Evolutionary conservation across 805 yeast species (phyloP).

Genomic region (Teunomyces funiuensis): DNA sequence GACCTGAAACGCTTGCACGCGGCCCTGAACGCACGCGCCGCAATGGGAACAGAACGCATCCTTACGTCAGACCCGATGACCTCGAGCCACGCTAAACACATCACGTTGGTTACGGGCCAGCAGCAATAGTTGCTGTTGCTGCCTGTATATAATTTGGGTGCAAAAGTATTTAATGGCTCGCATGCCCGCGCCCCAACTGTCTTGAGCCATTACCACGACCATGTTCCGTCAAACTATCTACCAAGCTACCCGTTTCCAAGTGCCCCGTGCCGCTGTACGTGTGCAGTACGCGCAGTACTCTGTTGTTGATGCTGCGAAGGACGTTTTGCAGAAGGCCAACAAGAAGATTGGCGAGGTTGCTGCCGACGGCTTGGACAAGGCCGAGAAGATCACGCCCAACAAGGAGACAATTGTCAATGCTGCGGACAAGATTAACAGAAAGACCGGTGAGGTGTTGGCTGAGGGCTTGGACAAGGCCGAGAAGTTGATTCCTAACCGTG

Average conservation of each 20-base stretch:
- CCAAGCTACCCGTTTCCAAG: slow-evolving; percentile 6
- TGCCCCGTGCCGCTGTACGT: background rate
- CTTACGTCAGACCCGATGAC: slow-evolving; percentile 9
- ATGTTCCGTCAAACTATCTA: slow-evolving; percentile 12
- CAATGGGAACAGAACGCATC: slow-evolving; percentile 7
- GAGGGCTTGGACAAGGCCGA: slow-evolving; percentile 40
- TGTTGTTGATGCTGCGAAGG: slow-evolving; percentile 33
- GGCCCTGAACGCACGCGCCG: background rate
- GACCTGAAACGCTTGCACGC: background rate
- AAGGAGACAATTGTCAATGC: slow-evolving; percentile 23
- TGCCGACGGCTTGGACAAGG: slow-evolving; percentile 41
- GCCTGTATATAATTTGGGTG: background rate
- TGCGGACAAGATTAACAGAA: slow-evolving; percentile 26
- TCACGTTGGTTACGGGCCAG: background rate
- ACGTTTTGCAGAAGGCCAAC: slow-evolving; percentile 27
- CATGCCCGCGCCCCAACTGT: background rate
- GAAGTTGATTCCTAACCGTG: background rate
- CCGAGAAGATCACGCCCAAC: slow-evolving; percentile 25
- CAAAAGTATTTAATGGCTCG: background rate
- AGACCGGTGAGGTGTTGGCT: slow-evolving; percentile 32
- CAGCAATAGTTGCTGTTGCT: background rate
- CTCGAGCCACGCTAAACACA: slow-evolving; percentile 3
- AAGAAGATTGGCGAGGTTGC: slow-evolving; percentile 42
- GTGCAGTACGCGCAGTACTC: background rate
- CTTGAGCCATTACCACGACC: background rate